These are phyloP conservation scores for Striga hermonthica DNA, from an alignment of 305 asterid genomes.

Conservation along the genomic window DNA sequence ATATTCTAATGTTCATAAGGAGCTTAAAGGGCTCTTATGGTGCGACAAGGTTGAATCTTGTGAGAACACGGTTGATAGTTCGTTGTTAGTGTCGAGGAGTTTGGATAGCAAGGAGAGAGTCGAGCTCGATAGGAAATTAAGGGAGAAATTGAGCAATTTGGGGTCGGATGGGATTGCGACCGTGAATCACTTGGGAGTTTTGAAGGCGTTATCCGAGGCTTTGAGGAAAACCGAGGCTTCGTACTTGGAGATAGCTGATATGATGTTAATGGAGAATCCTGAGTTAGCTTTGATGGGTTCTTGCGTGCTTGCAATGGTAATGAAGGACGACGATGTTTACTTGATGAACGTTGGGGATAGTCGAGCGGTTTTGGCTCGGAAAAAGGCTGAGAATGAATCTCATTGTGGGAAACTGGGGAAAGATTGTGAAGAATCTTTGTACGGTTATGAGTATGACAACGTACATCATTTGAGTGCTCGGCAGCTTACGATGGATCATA, in stretches of 20 bases:
- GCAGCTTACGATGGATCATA: slow-evolving; percentile 88
- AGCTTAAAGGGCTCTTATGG: slow-evolving; percentile 82
- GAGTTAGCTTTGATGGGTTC: slow-evolving; percentile 94
- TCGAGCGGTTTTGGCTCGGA: slow-evolving; percentile 72
- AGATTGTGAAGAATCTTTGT: slow-evolving; percentile 46
- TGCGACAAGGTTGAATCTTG: slow-evolving; percentile 51
- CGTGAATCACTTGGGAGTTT: slow-evolving; percentile 61
- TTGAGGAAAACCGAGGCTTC: slow-evolving; percentile 74
- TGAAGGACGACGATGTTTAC: slow-evolving; percentile 88
- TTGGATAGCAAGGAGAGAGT: slow-evolving; percentile 47
- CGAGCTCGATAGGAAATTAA: slow-evolving; percentile 44
- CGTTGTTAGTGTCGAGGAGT: slow-evolving; percentile 42
- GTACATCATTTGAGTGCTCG: slow-evolving; percentile 46
- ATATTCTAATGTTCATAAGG: slow-evolving; percentile 66
- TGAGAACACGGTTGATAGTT: slow-evolving; percentile 28
- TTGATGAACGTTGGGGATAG: slow-evolving; percentile 94
- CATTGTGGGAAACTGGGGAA: slow-evolving; percentile 36
- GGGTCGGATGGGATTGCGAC: slow-evolving; percentile 39
- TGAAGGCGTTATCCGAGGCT: slow-evolving; percentile 75
- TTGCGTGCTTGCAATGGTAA: slow-evolving; percentile 86
- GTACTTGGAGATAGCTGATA: slow-evolving; percentile 75
- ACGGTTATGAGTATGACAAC: slow-evolving; percentile 60
- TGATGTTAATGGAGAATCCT: slow-evolving; percentile 85
- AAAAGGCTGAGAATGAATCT: slow-evolving; percentile 41
- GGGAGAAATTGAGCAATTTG: slow-evolving; percentile 47